These are phyloP conservation scores for Cryomyces antarcticus DNA, from an alignment of 495 filamentous ascomycete species.

Conservation along the genomic window DNA sequence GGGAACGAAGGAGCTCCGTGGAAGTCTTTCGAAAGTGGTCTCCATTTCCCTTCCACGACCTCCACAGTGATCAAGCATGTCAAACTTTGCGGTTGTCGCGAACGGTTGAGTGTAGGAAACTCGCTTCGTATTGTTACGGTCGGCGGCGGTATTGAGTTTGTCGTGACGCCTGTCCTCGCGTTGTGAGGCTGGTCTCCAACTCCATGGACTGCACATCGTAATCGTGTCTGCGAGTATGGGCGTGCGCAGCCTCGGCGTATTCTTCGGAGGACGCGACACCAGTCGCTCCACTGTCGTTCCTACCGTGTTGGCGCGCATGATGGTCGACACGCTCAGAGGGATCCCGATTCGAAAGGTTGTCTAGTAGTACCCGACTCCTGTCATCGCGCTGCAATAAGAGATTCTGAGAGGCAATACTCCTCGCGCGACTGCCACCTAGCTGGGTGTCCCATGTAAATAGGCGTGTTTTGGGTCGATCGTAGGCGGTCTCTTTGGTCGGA, in stretches of 20 bases:
- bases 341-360: too few species aligned
- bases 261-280: conserved; percentile 46
- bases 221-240: conserved; percentile 50
- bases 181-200: conserved; percentile 61
- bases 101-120: conserved; percentile 82
- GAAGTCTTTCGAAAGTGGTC: conserved; percentile 65
- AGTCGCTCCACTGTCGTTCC: conserved; percentile 57
- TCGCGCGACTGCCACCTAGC: too few species aligned
- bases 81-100: conserved; percentile 82
- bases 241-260: conserved; percentile 40
- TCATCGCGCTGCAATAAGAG: too few species aligned
- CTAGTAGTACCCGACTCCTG: too few species aligned
- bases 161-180: conserved; percentile 44
- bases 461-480: conserved; percentile 29
- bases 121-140: conserved; percentile 86
- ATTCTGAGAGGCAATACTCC: too few species aligned
- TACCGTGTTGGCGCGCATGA: conserved; percentile 30
- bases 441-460: conserved; percentile 35
- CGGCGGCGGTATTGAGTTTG: conserved; percentile 81
- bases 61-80: conserved; percentile 92
- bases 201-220: conserved; percentile 93
- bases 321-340: conserved; percentile 13
- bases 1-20: conserved; percentile 37
- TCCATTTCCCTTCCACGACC: conserved; percentile 84
- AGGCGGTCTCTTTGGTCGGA: conserved; percentile 30